Evolutionary conservation across 2,329 filamentous ascomycete genomes (phyloP), one percentile per base, ranked within the genome.

Genomic region (Scedosporium apiospermum): DNA sequence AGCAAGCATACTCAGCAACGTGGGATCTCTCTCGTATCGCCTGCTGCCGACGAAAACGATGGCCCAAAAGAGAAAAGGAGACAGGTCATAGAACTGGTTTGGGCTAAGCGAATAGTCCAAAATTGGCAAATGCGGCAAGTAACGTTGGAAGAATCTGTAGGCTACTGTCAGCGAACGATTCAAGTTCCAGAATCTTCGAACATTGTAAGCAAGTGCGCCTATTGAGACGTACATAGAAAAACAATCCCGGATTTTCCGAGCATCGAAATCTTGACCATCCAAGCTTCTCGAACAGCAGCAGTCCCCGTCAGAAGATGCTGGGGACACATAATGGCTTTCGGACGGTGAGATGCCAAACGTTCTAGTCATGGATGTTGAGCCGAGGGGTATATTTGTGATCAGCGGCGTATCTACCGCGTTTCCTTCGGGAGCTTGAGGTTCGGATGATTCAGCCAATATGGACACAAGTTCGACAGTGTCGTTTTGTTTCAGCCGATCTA

Each of bases 1-100:
- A 30, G 69, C 71, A 4, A 72, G 69, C 58, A 67, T 71, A 21
- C 71, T 69, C 2, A 74, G 66, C 26, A 74, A 68, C 7, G 67
- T 73, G 5, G 70, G 72, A 62, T 76, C 72, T 41, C 73, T 70
- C 26, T 67, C 58, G 64, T 75, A 76, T 63, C 72, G 65, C 64
- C 74, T 68, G 21, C 74, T 72, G 34, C 75, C 75, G 12, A 74
- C 73, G 58, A 73, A 72, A 6, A 76, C 67, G 21, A 77, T 74
- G 14, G 67, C 68, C 75, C 75, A 77, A 65, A 76, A 76, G 3
- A 77, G 66, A 63, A 71, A 65, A 6, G 44, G 44, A 1, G 44
- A 46, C 4, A 46, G 44, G 7, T 16, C 18, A 9, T 46, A 46
- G 44, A 18, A 46, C 18, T 46, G 44, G 44, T 46, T 46, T 9